phyloP scores from a whole-genome alignment of 352 stramenopile species.

The Pythium apleroticum region DNA sequence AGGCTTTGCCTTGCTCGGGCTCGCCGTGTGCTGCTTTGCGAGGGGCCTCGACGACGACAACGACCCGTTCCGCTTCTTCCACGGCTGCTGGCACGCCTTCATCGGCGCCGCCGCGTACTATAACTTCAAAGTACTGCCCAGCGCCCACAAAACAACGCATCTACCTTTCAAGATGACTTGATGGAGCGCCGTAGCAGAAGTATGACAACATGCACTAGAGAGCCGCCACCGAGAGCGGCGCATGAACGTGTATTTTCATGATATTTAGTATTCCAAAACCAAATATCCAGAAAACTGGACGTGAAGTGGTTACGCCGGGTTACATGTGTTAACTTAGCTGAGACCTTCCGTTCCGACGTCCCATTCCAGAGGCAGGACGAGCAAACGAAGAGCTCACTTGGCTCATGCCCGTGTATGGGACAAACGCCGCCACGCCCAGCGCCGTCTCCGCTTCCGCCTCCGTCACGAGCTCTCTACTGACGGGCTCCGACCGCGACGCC shows the following conservation, averaged over 20 bases:
- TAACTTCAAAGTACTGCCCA: slow-evolving; percentile 63
- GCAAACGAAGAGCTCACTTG: neutral
- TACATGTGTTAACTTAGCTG: slow-evolving; percentile 19
- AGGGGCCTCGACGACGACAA: slow-evolving; percentile 68
- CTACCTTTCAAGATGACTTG: slow-evolving; percentile 23
- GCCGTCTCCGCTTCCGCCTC: neutral
- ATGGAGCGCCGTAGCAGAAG: no score
- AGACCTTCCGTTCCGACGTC: neutral
- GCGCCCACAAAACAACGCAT: slow-evolving; percentile 21
- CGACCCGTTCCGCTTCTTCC: slow-evolving; percentile 79
- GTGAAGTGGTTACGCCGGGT: neutral
- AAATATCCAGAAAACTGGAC: neutral
- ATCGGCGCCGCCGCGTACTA: slow-evolving; percentile 67
- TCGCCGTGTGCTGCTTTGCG: slow-evolving; percentile 58
- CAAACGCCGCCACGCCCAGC: slow-evolving; percentile 5
- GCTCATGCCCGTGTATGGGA: slow-evolving; percentile 31
- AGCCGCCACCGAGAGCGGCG: no score
- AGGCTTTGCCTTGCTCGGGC: slow-evolving; percentile 47
- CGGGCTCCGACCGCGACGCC: neutral
- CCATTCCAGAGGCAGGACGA: neutral
- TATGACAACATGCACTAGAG: neutral
- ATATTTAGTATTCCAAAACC: neutral
- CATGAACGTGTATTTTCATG: neutral
- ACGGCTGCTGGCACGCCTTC: slow-evolving; percentile 81
- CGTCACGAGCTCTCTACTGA: neutral